Percentiles rank a stretch among this genome's conserved stretches.
phyloP scores from a whole-genome alignment of 1,284 basidiomycete genomes.

The Ganoderma sinense region DNA sequence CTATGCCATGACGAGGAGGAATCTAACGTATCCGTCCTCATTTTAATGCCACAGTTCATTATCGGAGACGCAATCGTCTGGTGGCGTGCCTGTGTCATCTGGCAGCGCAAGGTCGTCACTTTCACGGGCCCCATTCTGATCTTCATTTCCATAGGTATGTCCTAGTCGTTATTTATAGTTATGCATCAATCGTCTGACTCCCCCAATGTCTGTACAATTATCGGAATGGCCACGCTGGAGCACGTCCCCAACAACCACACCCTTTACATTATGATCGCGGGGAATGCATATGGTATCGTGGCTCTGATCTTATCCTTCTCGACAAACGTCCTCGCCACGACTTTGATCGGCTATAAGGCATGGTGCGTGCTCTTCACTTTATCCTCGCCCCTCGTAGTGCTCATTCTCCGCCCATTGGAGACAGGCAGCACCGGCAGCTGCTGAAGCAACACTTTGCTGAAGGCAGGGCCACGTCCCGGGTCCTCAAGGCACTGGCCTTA shows the following conservation, averaged over 20 bases:
- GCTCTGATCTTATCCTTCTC: neutral
- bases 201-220: neutral
- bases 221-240: neutral
- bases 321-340: slow-evolving; percentile 1
- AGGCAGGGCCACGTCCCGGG: neutral
- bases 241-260: no score
- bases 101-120: neutral
- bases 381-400: no score
- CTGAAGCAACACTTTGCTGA: neutral
- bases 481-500: neutral
- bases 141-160: neutral
- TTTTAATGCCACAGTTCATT: neutral
- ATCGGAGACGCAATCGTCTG: slow-evolving; percentile 8
- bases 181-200: neutral
- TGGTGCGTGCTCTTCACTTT: neutral
- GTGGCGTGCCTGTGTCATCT: slow-evolving; percentile 6
- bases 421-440: neutral
- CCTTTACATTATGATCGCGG: neutral
- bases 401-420: neutral
- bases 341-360: slow-evolving; percentile 4
- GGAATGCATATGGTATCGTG: neutral
- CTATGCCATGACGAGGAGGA: no score
- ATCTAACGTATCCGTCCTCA: neutral
- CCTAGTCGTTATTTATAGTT: neutral
- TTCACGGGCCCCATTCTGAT: neutral